Conservation (phyloP, 2,329 filamentous ascomycete species). For the Cladosporium phlei region DNA sequence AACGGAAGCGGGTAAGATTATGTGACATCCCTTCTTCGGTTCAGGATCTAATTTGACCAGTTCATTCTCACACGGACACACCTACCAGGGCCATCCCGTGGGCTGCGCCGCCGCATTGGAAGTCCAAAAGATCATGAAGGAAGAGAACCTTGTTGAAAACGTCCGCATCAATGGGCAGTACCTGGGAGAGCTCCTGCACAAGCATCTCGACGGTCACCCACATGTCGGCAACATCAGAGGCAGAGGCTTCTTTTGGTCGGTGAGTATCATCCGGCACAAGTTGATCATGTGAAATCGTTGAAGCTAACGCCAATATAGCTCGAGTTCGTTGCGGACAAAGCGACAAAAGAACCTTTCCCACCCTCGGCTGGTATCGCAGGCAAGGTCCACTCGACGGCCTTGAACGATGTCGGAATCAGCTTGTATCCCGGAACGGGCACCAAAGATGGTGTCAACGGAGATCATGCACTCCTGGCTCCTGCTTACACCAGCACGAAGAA, state of each 20-base stretch:
- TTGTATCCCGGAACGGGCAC: slow-evolving; percentile 60
- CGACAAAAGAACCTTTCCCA: slow-evolving; percentile 49
- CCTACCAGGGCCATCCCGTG: slow-evolving; percentile 55
- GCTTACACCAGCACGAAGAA: slow-evolving; percentile 56
- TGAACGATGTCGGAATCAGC: slow-evolving; percentile 38
- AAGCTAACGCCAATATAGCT: slow-evolving; percentile 25
- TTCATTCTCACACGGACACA: slow-evolving; percentile 53
- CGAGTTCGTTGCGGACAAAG: slow-evolving; percentile 52
- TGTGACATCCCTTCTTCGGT: too few species aligned
- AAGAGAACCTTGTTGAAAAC: slow-evolving; percentile 53
- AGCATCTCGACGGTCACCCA: slow-evolving; percentile 38
- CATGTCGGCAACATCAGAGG: slow-evolving; percentile 58
- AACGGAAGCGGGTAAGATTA: slow-evolving; percentile 36
- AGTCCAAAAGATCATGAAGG: slow-evolving; percentile 53
- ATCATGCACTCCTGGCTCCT: slow-evolving; percentile 64
- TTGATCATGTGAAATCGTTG: background rate
- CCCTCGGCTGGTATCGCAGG: slow-evolving; percentile 40
- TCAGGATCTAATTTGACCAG: too few species aligned
- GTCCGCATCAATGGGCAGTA: slow-evolving; percentile 48
- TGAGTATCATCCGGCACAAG: slow-evolving; percentile 25
- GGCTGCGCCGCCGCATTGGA: slow-evolving; percentile 57
- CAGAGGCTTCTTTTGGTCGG: slow-evolving; percentile 50
- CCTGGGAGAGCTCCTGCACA: slow-evolving; percentile 41
- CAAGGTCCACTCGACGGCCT: slow-evolving; percentile 38
- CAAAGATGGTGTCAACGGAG: slow-evolving; percentile 52